Conservation (phyloP, 140 eudicot species). For the Oenanthe javanica region DNA sequence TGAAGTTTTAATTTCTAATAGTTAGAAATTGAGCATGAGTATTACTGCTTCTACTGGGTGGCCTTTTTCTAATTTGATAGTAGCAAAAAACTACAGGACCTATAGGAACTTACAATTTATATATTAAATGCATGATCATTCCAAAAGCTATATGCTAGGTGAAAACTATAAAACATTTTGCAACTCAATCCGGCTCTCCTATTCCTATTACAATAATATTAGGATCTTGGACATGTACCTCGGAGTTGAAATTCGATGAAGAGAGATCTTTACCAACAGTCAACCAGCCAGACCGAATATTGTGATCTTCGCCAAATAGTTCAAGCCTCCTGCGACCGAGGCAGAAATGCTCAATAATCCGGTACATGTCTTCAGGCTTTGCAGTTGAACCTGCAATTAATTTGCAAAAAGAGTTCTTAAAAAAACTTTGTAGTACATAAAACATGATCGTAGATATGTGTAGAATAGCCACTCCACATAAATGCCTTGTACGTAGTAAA, state of each 20-base stretch:
- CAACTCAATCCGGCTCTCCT: neutral
- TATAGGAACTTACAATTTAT: neutral
- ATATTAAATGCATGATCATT: neutral
- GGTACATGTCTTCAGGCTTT: conserved; percentile 98
- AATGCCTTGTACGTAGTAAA: neutral
- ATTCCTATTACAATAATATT: neutral
- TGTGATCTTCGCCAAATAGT: conserved; percentile 94
- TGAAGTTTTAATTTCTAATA: neutral
- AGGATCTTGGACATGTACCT: conserved; percentile 33
- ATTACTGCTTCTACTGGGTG: neutral
- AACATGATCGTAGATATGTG: neutral
- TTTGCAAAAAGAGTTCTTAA: neutral
- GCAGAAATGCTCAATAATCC: conserved; percentile 91
- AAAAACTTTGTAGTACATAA: neutral
- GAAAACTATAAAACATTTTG: neutral
- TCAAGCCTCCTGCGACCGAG: conserved; percentile 96
- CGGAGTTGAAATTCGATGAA: conserved; percentile 75
- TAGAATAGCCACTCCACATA: neutral
- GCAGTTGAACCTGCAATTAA: conserved; percentile 76
- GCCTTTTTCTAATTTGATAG: neutral
- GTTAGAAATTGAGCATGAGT: neutral
- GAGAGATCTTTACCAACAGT: conserved; percentile 90
- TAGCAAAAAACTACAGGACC: neutral
- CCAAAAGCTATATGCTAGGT: neutral
- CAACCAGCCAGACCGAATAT: conserved; percentile 92